Base-by-base conservation (phyloP, 2,329 filamentous ascomycete species). In the Penicillium sp. region DNA sequence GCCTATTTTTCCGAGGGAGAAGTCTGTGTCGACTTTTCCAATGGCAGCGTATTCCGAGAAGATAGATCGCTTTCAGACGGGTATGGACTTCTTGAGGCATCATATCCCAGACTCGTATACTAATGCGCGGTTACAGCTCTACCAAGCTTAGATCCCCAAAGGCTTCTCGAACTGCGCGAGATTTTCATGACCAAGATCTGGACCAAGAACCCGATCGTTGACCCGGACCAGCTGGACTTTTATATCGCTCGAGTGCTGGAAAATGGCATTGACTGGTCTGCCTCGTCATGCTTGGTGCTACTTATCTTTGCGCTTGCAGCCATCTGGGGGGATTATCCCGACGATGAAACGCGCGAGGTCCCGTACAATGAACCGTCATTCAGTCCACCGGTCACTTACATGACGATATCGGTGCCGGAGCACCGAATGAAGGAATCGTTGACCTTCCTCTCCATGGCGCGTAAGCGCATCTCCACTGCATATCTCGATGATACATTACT, bases 171-270 rank as follows among this genome's bases (percentile, higher is more conserved):
- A 45, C 22, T 66, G 24, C 61, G 64, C 22, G 55, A 66, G 13
- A 60, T 66, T 22, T 66, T 66, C 35, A 62, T 65, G 62, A 62
- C 57, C 34, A 66, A 66, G 29, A 63, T 66, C 22, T 60, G 62
- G 58, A 62, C 59, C 37, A 66, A 66, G 43, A 66, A 66, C 44
- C 64, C 64, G 8, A 66, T 66, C 35, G 59, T 66, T 29, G 64
- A 66, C 10, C 45, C 50, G 16, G 61, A 61, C n/a, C 60, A 66
- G 55, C 46, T 66, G n/a, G 64, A 66, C 39, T 43, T 52, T 38
- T 56, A 64, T 46, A 61, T 66, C 24, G 59, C 55, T 20, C 59
- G 44, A 34, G 61, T 66, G 20, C 29, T 66, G 18, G 64, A 65
- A 56, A 66, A 61, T 16, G 64, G 64, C 11, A 53, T 66, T 26